Percentiles rank a stretch among this genome's conserved stretches.
Conservation (phyloP, 2,329 filamentous ascomycete species). For the Nemania sp. region DNA sequence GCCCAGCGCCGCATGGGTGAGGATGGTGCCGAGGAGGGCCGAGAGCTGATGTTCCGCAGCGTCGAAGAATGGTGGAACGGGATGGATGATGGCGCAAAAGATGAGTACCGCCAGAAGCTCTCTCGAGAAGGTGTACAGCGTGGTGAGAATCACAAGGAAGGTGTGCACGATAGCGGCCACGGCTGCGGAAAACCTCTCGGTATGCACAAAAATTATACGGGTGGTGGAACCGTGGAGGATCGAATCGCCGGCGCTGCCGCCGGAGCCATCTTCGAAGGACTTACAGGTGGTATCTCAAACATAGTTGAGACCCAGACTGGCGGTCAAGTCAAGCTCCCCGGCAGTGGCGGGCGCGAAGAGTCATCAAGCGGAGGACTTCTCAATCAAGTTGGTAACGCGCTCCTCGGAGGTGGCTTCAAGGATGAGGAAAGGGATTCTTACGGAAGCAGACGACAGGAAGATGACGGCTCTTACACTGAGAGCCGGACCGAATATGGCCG, state of each 20-base stretch:
- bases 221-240: conserved; percentile 64
- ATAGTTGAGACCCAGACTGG: conserved; percentile 62
- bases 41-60: conserved; percentile 80
- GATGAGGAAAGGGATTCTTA: conserved; percentile 67
- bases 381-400: conserved; percentile 73
- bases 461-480: conserved; percentile 72
- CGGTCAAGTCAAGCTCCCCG: conserved; percentile 45
- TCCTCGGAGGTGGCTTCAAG: conserved; percentile 73
- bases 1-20: conserved; percentile 77
- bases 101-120: conserved; percentile 79
- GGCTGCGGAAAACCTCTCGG: conserved; percentile 83
- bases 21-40: conserved; percentile 78
- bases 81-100: conserved; percentile 70
- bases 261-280: conserved; percentile 67
- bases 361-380: conserved; percentile 77
- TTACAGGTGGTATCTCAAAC: conserved; percentile 64
- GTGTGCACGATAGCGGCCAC: conserved; percentile 85
- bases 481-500: conserved; percentile 72
- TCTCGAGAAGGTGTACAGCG: conserved; percentile 81
- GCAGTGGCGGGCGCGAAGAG: conserved; percentile 55
- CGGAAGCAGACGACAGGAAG: conserved; percentile 63
- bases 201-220: conserved; percentile 74
- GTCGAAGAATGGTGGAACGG: conserved; percentile 86
- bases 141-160: conserved; percentile 87
- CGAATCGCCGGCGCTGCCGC: conserved; percentile 68